These are phyloP conservation scores for Tylopilus sp. DNA, from an alignment of 768 basidiomycete genomes.

Conservation along the genomic window DNA sequence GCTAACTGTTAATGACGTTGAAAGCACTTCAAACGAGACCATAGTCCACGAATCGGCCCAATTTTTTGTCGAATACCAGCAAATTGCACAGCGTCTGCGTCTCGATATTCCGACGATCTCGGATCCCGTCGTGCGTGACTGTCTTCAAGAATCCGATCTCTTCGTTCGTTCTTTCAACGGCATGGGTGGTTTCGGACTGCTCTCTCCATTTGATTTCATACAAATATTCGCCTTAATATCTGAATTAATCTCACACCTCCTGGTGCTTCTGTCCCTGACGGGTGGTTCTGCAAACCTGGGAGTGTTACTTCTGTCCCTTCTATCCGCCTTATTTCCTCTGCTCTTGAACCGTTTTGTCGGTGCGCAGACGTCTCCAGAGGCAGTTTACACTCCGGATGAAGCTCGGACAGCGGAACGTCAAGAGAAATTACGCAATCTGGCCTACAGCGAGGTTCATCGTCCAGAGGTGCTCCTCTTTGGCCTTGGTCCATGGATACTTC, in stretches of 20 bases:
- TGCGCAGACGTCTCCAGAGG: conserved; percentile 40
- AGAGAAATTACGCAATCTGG: conserved; percentile 72
- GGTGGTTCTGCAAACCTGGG: conserved; percentile 49
- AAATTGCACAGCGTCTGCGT: conserved; percentile 71
- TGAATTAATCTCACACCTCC: conserved; percentile 70
- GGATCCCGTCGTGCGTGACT: conserved; percentile 69
- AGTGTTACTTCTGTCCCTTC: conserved; percentile 56
- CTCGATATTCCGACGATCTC: conserved; percentile 77
- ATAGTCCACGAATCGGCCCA: conserved; percentile 71
- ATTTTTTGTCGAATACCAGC: conserved; percentile 73
- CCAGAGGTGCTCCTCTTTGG: conserved; percentile 82
- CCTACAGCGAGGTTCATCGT: conserved; percentile 71
- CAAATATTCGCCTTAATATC: conserved; percentile 67
- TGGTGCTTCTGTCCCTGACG: conserved; percentile 64
- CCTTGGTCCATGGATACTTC: conserved; percentile 80
- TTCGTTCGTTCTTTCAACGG: conserved; percentile 81
- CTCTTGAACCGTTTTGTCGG: conserved; percentile 50
- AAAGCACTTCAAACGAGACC: conserved; percentile 65
- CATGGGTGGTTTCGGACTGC: conserved; percentile 67
- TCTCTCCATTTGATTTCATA: conserved; percentile 78
- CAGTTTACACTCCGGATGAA: conserved; percentile 50
- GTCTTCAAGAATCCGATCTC: conserved; percentile 82
- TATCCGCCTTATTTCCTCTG: conserved; percentile 59
- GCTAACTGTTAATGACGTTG: conserved; percentile 1
- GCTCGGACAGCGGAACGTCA: conserved; percentile 64